Evolutionary conservation across 1,284 basidiomycete species (phyloP).

Genomic region (Ceratobasidium sp.): DNA sequence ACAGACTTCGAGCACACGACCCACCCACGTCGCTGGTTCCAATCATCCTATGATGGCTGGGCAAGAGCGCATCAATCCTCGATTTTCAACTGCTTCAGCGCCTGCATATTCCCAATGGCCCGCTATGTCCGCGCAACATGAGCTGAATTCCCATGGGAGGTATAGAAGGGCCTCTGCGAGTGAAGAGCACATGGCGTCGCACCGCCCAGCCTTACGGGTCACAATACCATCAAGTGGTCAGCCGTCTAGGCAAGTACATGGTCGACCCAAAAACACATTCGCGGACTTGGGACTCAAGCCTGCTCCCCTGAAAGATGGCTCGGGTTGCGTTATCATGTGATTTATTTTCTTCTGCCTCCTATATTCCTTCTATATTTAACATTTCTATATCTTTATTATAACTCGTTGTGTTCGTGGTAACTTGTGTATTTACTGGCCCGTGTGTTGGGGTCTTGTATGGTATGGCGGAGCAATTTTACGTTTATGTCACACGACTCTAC

Average conservation of each 20-base stretch:
- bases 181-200: background rate
- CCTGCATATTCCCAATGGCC: slow-evolving; percentile 3
- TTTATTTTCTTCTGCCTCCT: background rate
- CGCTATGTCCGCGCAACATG: background rate
- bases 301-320: slow-evolving; percentile 9
- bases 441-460: no score
- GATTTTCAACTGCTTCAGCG: slow-evolving; percentile 15
- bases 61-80: background rate
- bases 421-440: no score
- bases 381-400: no score
- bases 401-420: no score
- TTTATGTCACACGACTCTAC: no score
- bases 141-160: background rate
- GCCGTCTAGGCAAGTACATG: background rate
- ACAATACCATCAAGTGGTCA: slow-evolving; percentile 20
- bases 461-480: no score
- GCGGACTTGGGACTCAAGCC: slow-evolving; percentile 3
- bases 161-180: background rate
- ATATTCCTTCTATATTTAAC: background rate
- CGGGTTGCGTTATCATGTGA: slow-evolving; percentile 35
- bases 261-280: background rate
- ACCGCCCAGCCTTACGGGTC: slow-evolving; percentile 10
- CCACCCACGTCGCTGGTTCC: background rate
- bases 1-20: background rate
- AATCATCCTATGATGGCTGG: background rate